Evolutionary conservation across 2,329 filamentous ascomycete species (phyloP).

Genomic region (Diaporthe amygdali): DNA sequence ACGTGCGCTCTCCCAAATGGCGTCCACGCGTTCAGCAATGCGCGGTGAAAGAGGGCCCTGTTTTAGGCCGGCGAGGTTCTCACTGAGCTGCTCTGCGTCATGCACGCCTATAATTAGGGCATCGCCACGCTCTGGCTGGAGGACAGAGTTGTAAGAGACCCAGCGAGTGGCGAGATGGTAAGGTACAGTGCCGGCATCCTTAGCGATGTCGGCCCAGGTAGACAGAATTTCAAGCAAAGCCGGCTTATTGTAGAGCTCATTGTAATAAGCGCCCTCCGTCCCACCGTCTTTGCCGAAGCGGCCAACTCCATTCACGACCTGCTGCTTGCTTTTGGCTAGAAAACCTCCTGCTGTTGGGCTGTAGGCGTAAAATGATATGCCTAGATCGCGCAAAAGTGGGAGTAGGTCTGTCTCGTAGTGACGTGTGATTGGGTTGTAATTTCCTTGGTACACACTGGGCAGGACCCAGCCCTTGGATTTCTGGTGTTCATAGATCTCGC

Average conservation of each 20-base stretch:
- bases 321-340: slow-evolving; percentile 49
- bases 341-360: slow-evolving; percentile 63
- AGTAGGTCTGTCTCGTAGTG: slow-evolving; percentile 44
- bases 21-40: neutral
- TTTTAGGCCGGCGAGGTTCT: neutral
- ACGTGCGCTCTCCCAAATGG: neutral
- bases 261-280: neutral
- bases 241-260: neutral
- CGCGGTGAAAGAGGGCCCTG: neutral
- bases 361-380: slow-evolving; percentile 46
- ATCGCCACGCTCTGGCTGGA: neutral
- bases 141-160: neutral
- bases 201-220: neutral
- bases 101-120: neutral
- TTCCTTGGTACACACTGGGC: slow-evolving; percentile 50
- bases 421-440: slow-evolving; percentile 46
- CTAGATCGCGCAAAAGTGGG: slow-evolving; percentile 46
- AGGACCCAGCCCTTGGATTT: slow-evolving; percentile 44
- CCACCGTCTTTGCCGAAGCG: neutral
- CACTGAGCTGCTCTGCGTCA: neutral
- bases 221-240: neutral
- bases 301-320: neutral
- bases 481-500: slow-evolving; percentile 40
- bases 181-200: neutral
- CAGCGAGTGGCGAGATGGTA: neutral